Evolutionary conservation across 805 yeast species (phyloP).

Genomic region (Nakazawaea populi): DNA sequence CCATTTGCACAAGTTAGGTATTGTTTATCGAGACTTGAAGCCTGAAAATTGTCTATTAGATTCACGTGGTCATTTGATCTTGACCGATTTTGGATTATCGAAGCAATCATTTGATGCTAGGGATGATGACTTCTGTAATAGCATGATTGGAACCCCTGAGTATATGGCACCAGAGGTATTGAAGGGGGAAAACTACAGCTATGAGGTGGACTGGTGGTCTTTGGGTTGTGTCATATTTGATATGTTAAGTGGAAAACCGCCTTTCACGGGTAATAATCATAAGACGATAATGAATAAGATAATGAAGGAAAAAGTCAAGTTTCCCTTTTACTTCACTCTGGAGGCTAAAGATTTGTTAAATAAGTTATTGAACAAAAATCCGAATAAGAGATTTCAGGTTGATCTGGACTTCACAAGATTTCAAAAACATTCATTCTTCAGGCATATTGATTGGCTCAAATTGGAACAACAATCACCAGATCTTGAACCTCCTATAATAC

Average conservation of each 20-base stretch:
- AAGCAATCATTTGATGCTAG: constrained; percentile 33
- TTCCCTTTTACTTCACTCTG: constrained; percentile 71
- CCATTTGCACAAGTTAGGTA: constrained; percentile 67
- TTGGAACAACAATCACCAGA: constrained; percentile 42
- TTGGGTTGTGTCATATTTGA: constrained; percentile 78
- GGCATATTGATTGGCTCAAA: constrained; percentile 66
- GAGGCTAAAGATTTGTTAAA: constrained; percentile 75
- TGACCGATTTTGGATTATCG: constrained; percentile 82
- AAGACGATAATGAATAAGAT: constrained; percentile 74
- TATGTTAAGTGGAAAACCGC: constrained; percentile 81
- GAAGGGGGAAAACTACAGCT: constrained; percentile 71
- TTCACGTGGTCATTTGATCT: constrained; percentile 68
- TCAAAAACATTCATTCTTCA: constrained; percentile 66
- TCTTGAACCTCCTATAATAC: constrained; percentile 72
- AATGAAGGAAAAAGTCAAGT: constrained; percentile 53
- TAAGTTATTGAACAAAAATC: constrained; percentile 63
- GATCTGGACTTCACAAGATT: constrained; percentile 49
- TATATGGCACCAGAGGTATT: constrained; percentile 90
- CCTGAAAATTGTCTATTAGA: constrained; percentile 87
- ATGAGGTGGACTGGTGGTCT: constrained; percentile 89
- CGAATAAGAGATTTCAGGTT: constrained; percentile 56
- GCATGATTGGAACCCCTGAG: constrained; percentile 73
- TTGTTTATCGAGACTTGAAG: constrained; percentile 81
- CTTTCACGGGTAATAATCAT: constrained; percentile 79
- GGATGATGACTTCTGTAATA: constrained; percentile 38